Conservation (phyloP, 768 basidiomycete genomes). For the Termitomyces sp. region DNA sequence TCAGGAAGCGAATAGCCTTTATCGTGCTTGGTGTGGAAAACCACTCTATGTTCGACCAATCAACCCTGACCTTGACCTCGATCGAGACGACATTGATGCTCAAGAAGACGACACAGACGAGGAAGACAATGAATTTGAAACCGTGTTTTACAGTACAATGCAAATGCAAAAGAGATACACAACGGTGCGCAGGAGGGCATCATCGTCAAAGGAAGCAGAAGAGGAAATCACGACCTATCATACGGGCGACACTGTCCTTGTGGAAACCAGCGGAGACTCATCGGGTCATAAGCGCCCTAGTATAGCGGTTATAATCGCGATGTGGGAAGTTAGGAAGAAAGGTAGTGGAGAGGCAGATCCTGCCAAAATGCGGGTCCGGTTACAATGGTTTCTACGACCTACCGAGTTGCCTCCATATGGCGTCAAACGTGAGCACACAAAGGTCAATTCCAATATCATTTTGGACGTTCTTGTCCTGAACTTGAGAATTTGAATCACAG, state of each 20-base stretch:
- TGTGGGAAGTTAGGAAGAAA: constrained; percentile 51
- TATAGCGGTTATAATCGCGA: constrained; percentile 61
- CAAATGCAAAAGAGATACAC: constrained; percentile 23
- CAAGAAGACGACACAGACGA: constrained; percentile 2
- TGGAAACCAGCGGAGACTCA: constrained; percentile 41
- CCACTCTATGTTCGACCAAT: constrained; percentile 19
- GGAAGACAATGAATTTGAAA: constrained; percentile 19
- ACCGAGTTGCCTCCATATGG: constrained; percentile 55
- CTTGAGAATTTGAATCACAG: constrained; percentile 27
- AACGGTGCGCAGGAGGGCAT: constrained; percentile 13
- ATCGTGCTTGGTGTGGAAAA: constrained; percentile 21
- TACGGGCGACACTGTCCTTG: constrained; percentile 64
- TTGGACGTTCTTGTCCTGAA: neutral
- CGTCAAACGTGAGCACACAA: constrained; percentile 50
- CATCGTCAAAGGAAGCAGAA: constrained; percentile 7
- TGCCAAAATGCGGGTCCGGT: constrained; percentile 44
- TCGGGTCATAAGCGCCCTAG: constrained; percentile 43
- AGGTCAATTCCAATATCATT: constrained; percentile 33
- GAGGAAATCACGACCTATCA: constrained; percentile 25
- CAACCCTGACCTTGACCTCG: constrained; percentile 17
- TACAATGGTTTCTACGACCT: constrained; percentile 77
- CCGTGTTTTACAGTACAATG: constrained; percentile 29
- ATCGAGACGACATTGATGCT: constrained; percentile 14
- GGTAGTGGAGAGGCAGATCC: constrained; percentile 20
- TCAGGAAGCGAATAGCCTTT: constrained; percentile 7